These are phyloP conservation scores for Pseudogymnoascus sp. DNA, from an alignment of 2,329 filamentous ascomycete genomes.

Conservation along the genomic window DNA sequence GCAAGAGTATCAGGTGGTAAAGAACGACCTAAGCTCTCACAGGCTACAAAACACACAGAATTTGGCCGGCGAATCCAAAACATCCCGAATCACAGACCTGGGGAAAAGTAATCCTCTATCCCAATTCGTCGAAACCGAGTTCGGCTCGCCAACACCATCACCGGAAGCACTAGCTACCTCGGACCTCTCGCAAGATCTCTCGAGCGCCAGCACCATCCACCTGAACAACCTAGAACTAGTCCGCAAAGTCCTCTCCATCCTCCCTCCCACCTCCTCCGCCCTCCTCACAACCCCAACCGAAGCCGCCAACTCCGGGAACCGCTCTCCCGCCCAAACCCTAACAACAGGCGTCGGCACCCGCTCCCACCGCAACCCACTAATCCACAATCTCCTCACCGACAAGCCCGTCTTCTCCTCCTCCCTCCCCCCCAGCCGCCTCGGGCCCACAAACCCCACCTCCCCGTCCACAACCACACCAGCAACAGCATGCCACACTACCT, in stretches of 20 bases:
- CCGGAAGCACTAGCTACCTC: neutral
- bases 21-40: conserved; percentile 38
- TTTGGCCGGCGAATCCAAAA: conserved; percentile 10
- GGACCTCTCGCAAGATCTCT: conserved; percentile 12
- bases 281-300: conserved; percentile 82
- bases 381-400: conserved; percentile 93
- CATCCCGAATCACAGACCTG: neutral
- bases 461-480: conserved; percentile 27
- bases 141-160: neutral
- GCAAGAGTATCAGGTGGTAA: conserved; percentile 71
- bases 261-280: conserved; percentile 79
- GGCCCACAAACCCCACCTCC: conserved; percentile 10
- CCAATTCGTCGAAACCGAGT: conserved; percentile 9
- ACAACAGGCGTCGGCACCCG: conserved; percentile 41
- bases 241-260: conserved; percentile 59
- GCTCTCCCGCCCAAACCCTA: conserved; percentile 29
- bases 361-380: conserved; percentile 67
- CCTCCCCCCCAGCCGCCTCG: conserved; percentile 62
- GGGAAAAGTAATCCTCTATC: neutral
- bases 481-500: conserved; percentile 54
- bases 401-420: conserved; percentile 90
- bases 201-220: conserved; percentile 37
- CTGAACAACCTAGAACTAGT: conserved; percentile 67
- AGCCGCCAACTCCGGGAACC: conserved; percentile 48
- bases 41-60: conserved; percentile 27